Conservation (phyloP, 2,329 filamentous ascomycete species). For the Myotisia sp. region DNA sequence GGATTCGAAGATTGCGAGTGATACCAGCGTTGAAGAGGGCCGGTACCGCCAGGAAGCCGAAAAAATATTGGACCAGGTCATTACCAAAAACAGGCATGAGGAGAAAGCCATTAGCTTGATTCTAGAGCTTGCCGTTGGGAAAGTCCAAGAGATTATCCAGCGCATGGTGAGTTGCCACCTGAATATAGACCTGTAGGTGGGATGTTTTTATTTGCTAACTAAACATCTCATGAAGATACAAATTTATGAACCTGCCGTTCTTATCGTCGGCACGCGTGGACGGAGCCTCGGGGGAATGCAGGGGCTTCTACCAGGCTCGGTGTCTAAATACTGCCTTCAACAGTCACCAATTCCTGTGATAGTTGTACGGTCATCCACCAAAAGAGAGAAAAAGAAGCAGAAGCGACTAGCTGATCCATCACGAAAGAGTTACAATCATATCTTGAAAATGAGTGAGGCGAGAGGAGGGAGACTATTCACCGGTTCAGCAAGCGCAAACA, state of each 20-base stretch:
- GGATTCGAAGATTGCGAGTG: conserved; percentile 54
- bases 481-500: conserved; percentile 33
- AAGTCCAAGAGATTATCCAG: conserved; percentile 80
- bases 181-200: conserved; percentile 1
- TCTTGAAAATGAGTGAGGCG: conserved; percentile 51
- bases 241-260: conserved; percentile 79
- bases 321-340: conserved; percentile 88
- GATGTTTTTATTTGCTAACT: conserved; percentile 6
- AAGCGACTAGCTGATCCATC: conserved; percentile 67
- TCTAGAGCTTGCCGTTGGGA: conserved; percentile 76
- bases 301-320: conserved; percentile 71
- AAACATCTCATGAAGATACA: conserved; percentile 49
- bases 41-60: conserved; percentile 65
- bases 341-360: conserved; percentile 88
- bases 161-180: conserved; percentile 52
- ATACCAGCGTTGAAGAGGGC: conserved; percentile 47
- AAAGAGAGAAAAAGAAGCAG: conserved; percentile 76
- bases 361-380: conserved; percentile 74
- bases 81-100: conserved; percentile 66
- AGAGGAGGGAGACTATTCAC: conserved; percentile 41
- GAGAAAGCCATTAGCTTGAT: conserved; percentile 68
- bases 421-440: conserved; percentile 61
- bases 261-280: conserved; percentile 79
- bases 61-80: conserved; percentile 58
- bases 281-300: conserved; percentile 75